Percentiles rank a stretch among this genome's conserved stretches.
Evolutionary conservation across 1,139 yeast genomes (phyloP).

Genomic region (Kodamaea ohmeri): DNA sequence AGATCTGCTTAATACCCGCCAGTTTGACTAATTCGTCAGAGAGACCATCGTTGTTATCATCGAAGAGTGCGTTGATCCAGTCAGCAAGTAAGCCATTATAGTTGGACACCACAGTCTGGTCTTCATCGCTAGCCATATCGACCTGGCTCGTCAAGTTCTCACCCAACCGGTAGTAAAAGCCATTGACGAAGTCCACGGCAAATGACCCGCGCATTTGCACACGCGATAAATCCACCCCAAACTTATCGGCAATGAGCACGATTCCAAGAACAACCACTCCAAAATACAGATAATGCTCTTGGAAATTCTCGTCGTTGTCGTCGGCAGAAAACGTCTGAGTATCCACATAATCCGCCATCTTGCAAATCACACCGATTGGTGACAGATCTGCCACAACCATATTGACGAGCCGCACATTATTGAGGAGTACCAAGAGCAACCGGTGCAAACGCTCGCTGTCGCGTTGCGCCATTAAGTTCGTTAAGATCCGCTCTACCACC

Average conservation of each 20-base stretch:
- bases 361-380: constrained; percentile 25
- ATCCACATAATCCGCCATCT: constrained; percentile 36
- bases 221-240: constrained; percentile 35
- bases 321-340: constrained; percentile 32
- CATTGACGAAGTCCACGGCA: constrained; percentile 33
- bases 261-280: constrained; percentile 57
- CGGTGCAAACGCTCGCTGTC: constrained; percentile 48
- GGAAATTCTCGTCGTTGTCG: constrained; percentile 57
- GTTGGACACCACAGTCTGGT: constrained; percentile 31
- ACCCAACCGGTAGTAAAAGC: constrained; percentile 32
- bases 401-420: constrained; percentile 41
- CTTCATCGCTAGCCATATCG: constrained; percentile 24
- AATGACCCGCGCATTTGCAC: constrained; percentile 31
- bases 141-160: constrained; percentile 25
- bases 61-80: constrained; percentile 82
- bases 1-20: constrained; percentile 65
- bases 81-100: constrained; percentile 55
- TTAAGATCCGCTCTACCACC: constrained; percentile 31
- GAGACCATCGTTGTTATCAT: constrained; percentile 70
- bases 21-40: constrained; percentile 76
- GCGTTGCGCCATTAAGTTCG: constrained; percentile 38
- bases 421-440: constrained; percentile 45
- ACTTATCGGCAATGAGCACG: constrained; percentile 43
- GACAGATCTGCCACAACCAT: constrained; percentile 33
- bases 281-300: constrained; percentile 66